A percentile compares a stretch with the other conserved stretches of the same genome.
Conservation (phyloP, 805 yeast genomes). For the Candida tallmaniae region DNA sequence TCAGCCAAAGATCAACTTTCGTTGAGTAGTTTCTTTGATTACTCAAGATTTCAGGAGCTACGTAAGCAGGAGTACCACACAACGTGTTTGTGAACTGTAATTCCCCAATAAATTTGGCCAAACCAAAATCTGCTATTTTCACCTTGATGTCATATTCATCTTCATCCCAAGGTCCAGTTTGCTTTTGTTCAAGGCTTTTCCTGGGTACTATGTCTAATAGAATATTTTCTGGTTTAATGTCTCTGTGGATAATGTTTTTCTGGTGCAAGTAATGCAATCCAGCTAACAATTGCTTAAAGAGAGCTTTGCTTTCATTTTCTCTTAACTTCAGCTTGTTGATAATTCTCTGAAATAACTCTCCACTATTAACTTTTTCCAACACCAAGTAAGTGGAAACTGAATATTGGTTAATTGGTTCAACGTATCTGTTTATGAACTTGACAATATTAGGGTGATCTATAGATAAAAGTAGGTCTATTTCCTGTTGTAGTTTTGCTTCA, state of each 20-base stretch:
- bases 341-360: conserved; percentile 71
- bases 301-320: conserved; percentile 57
- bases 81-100: conserved; percentile 69
- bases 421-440: conserved; percentile 53
- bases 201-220: conserved; percentile 49
- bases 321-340: conserved; percentile 58
- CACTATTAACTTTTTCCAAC: conserved; percentile 68
- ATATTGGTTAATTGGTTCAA: conserved; percentile 49
- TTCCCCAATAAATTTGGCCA: conserved; percentile 66
- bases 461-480: conserved; percentile 59
- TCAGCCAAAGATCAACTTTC: conserved; percentile 77
- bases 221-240: conserved; percentile 43
- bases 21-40: conserved; percentile 60
- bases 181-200: conserved; percentile 18
- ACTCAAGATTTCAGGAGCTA: conserved; percentile 71
- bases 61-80: conserved; percentile 86
- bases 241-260: conserved; percentile 40
- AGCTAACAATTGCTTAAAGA: conserved; percentile 45
- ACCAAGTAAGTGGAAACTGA: conserved; percentile 57
- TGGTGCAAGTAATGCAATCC: conserved; percentile 38
- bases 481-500: conserved; percentile 51
- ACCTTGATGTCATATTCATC: conserved; percentile 60
- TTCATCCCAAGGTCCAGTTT: conserved; percentile 54
- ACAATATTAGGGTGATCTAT: conserved; percentile 71
- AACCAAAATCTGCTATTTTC: conserved; percentile 81